These are phyloP conservation scores for Oryza meridionalis DNA, from an alignment of 176 grass and related monocot species.

Conservation along the genomic window DNA sequence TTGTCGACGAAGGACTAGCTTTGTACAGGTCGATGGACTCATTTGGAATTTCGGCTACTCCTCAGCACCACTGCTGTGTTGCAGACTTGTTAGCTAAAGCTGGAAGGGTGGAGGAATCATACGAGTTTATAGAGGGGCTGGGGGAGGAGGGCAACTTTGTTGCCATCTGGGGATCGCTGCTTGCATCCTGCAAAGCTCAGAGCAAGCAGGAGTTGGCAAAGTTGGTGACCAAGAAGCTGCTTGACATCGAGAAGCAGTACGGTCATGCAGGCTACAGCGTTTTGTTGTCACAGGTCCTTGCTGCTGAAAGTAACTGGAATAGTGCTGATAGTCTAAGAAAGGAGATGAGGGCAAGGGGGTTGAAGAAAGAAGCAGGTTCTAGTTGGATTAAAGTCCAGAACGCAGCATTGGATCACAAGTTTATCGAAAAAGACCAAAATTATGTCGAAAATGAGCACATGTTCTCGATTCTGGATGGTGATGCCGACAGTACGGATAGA, in stretches of 20 bases:
- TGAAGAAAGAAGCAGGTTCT: slow-evolving; percentile 59
- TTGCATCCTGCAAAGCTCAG: slow-evolving; percentile 74
- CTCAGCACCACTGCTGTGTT: slow-evolving; percentile 76
- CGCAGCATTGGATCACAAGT: slow-evolving; percentile 39
- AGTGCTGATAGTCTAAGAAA: slow-evolving; percentile 77
- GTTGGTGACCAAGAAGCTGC: slow-evolving; percentile 61
- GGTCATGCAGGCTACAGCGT: slow-evolving; percentile 69
- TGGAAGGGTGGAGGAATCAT: slow-evolving; percentile 80
- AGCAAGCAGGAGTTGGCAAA: slow-evolving; percentile 63
- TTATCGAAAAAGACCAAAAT: slow-evolving; percentile 38
- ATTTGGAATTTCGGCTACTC: slow-evolving; percentile 56
- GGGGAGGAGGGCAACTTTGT: slow-evolving; percentile 68
- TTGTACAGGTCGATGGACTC: slow-evolving; percentile 74
- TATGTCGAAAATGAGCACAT: slow-evolving; percentile 42
- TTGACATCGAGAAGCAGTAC: slow-evolving; percentile 65
- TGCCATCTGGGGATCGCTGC: slow-evolving; percentile 84
- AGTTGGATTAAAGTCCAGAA: slow-evolving; percentile 71
- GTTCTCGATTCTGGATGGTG: slow-evolving; percentile 36
- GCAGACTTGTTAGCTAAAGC: slow-evolving; percentile 72
- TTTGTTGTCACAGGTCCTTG: slow-evolving; percentile 70
- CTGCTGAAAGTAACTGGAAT: slow-evolving; percentile 70
- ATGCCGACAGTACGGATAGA: slow-evolving; percentile 32
- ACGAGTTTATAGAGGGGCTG: slow-evolving; percentile 67
- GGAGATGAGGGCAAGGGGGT: slow-evolving; percentile 75
- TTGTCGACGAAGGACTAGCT: slow-evolving; percentile 73